Evolutionary conservation across 345 rosid genomes (phyloP).

Genomic region (Draba incana): DNA sequence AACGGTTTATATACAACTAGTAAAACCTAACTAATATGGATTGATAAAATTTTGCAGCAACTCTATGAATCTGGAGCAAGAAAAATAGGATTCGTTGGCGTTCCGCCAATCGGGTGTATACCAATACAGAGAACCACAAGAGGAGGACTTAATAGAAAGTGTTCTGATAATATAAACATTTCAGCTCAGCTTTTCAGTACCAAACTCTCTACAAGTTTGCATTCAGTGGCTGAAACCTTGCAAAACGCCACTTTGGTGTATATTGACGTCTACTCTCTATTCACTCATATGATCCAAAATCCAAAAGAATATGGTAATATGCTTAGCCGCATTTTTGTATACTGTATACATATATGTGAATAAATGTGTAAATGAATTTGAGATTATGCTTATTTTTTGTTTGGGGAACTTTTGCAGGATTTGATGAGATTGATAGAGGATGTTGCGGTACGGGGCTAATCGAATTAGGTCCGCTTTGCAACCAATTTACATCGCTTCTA

Average conservation of each 20-base stretch:
- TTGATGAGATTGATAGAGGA: slow-evolving; percentile 53
- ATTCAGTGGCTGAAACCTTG: slow-evolving; percentile 36
- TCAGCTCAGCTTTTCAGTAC: slow-evolving; percentile 59
- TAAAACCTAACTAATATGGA: slow-evolving; percentile 16
- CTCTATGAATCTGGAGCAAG: slow-evolving; percentile 60
- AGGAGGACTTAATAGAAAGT: slow-evolving; percentile 50
- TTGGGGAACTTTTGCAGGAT: slow-evolving; percentile 42
- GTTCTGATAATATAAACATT: slow-evolving; percentile 43
- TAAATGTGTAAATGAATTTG: slow-evolving; percentile 15
- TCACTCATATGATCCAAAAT: slow-evolving; percentile 49
- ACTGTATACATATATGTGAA: neutral
- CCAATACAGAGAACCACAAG: slow-evolving; percentile 59
- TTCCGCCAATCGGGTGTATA: slow-evolving; percentile 61
- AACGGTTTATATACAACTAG: neutral
- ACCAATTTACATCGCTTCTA: slow-evolving; percentile 18
- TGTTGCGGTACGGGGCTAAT: slow-evolving; percentile 68
- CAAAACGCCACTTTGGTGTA: slow-evolving; percentile 45
- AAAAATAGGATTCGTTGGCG: slow-evolving; percentile 50
- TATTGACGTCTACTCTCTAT: slow-evolving; percentile 48
- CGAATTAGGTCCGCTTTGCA: slow-evolving; percentile 55
- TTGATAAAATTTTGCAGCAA: slow-evolving; percentile 42
- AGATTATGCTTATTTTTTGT: neutral
- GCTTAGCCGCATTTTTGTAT: neutral
- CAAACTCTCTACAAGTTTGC: slow-evolving; percentile 45
- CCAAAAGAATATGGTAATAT: slow-evolving; percentile 50